Evolutionary conservation across 805 yeast genomes (phyloP).

Genomic region (Lipomyces oligophaga): DNA sequence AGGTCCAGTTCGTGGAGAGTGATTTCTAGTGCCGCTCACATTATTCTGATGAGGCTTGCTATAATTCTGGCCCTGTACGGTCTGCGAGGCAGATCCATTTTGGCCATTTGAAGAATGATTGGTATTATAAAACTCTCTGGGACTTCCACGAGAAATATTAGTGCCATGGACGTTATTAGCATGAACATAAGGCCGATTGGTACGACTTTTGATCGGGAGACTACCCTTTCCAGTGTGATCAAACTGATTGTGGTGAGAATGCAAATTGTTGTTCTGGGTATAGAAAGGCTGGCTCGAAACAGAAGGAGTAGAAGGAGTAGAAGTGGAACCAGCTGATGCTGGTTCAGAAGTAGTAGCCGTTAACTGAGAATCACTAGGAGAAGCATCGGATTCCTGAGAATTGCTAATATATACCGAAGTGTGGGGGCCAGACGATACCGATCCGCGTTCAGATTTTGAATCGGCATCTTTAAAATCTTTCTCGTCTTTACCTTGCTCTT

Average conservation of each 20-base stretch:
- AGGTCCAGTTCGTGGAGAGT: slow-evolving; percentile 22
- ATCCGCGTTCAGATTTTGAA: neutral
- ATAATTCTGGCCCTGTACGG: slow-evolving; percentile 1
- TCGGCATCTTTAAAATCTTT: slow-evolving; percentile 11
- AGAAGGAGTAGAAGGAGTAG: slow-evolving; percentile 3
- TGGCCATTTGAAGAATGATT: slow-evolving; percentile 10
- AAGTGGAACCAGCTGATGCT: neutral
- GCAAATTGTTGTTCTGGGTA: neutral
- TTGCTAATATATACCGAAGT: neutral
- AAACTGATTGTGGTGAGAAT: slow-evolving; percentile 1
- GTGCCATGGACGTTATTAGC: slow-evolving; percentile 8
- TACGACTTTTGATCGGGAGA: slow-evolving; percentile 4
- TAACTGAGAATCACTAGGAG: neutral
- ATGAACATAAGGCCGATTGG: slow-evolving; percentile 12
- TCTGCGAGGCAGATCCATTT: neutral
- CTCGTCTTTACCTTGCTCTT: slow-evolving; percentile 6
- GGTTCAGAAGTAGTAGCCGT: neutral
- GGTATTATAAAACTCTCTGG: slow-evolving; percentile 11
- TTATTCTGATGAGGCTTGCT: slow-evolving; percentile 7
- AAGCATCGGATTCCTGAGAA: neutral
- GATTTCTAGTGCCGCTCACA: slow-evolving; percentile 9
- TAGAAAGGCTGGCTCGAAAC: slow-evolving; percentile 3
- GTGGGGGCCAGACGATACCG: neutral
- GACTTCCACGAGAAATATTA: slow-evolving; percentile 4
- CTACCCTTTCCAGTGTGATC: slow-evolving; percentile 11